Percentiles rank a stretch among this genome's conserved stretches.
Conservation (phyloP, 1,284 basidiomycete species). For the Hemileia vastatrix region DNA sequence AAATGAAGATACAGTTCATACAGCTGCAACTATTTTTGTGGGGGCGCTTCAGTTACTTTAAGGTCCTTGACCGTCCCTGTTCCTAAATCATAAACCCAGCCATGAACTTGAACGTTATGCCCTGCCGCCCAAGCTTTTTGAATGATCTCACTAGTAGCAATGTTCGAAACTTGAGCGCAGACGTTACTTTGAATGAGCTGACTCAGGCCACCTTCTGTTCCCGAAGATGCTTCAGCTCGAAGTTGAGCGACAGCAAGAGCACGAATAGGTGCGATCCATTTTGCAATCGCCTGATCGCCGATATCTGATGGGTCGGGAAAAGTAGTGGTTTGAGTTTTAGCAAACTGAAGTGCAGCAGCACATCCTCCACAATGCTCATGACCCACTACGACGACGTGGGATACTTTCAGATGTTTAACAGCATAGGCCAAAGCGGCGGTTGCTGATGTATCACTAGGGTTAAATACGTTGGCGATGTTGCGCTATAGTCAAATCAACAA, state of each 20-base stretch:
- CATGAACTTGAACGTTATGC: constrained; percentile 25
- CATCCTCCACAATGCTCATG: constrained; percentile 19
- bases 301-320: neutral
- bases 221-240: constrained; percentile 11
- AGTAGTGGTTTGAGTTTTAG: neutral
- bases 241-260: constrained; percentile 23
- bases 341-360: constrained; percentile 11
- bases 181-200: constrained; percentile 20
- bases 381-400: constrained; percentile 16
- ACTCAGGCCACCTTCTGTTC: constrained; percentile 4
- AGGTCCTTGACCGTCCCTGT: constrained; percentile 27
- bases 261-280: constrained; percentile 28
- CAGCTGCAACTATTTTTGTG: too few species aligned
- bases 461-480: constrained; percentile 17
- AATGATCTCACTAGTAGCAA: constrained; percentile 24
- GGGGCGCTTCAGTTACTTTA: constrained; percentile 18
- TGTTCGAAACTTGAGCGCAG: constrained; percentile 26
- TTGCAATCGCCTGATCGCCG: constrained; percentile 19
- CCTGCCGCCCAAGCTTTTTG: constrained; percentile 27
- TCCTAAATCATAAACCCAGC: constrained; percentile 28
- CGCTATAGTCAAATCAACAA: neutral
- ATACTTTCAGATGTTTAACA: constrained; percentile 13
- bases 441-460: constrained; percentile 14
- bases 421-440: constrained; percentile 14
- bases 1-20: too few species aligned